These are phyloP conservation scores for Bodo saltans DNA, from an alignment of 78 protist species.

Conservation along the genomic window DNA sequence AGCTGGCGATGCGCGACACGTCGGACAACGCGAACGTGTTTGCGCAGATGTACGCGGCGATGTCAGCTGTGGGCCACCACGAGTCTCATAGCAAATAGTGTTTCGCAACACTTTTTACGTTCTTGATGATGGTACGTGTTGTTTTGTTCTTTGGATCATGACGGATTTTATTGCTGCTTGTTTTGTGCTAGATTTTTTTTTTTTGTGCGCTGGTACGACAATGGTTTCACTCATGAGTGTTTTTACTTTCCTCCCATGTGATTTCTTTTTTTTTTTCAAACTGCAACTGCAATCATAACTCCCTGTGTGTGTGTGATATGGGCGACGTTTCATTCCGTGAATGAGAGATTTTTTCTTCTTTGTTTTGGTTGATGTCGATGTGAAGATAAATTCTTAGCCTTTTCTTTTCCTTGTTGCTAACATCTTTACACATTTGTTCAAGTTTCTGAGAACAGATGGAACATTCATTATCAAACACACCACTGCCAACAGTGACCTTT, in stretches of 20 bases:
- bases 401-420: too few relatives aligned
- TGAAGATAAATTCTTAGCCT: too few relatives aligned
- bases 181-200: background rate
- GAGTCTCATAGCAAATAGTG: background rate
- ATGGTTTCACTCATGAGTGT: too few relatives aligned
- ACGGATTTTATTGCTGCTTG: background rate
- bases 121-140: background rate
- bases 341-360: slow-evolving; percentile 6
- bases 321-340: background rate
- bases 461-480: too few relatives aligned
- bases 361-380: slow-evolving; percentile 9
- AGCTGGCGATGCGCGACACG: too few relatives aligned
- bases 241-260: background rate
- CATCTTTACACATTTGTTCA: too few relatives aligned
- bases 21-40: too few relatives aligned
- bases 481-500: too few relatives aligned
- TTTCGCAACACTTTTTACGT: background rate
- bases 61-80: background rate
- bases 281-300: too few relatives aligned
- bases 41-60: background rate
- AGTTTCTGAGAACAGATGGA: too few relatives aligned
- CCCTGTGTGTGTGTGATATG: background rate
- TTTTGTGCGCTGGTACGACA: too few relatives aligned
- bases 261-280: background rate
- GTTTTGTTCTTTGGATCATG: background rate